Evolutionary conservation across 148 eudicot genomes (phyloP).

Genomic region (Pouteria glomerata): DNA sequence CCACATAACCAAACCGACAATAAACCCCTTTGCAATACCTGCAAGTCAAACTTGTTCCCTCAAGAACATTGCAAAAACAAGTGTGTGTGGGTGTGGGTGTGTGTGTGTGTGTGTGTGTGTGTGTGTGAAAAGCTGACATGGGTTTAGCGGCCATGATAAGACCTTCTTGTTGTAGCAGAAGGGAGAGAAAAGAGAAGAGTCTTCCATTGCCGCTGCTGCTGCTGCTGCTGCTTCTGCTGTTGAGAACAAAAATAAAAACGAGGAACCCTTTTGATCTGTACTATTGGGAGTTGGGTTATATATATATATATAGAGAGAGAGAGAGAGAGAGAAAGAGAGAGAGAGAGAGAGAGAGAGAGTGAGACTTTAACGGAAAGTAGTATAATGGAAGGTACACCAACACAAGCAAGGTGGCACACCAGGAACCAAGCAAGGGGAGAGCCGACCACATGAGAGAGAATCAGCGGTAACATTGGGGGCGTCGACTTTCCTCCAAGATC

Average conservation of each 20-base stretch:
- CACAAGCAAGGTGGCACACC: background rate
- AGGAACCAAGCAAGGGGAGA: background rate
- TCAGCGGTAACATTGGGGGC: too few species aligned
- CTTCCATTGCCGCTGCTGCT: conserved; percentile 16
- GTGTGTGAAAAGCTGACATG: background rate
- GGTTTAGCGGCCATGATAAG: background rate
- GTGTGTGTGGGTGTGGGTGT: too few species aligned
- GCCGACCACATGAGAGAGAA: background rate
- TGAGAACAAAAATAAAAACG: background rate
- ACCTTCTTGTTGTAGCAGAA: conserved; percentile 32
- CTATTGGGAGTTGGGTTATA: background rate
- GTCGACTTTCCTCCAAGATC: too few species aligned
- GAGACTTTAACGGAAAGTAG: conserved; percentile 22
- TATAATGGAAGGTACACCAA: background rate
- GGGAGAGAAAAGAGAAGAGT: conserved; percentile 14
- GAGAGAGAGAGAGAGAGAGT: background rate
- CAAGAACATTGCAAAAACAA: background rate
- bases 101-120: too few species aligned
- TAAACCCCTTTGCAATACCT: conserved; percentile 53
- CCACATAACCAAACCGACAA: conserved; percentile 80
- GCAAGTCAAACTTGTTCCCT: conserved; percentile 14
- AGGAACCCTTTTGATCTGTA: background rate
- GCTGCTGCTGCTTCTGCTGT: background rate
- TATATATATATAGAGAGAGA: background rate
- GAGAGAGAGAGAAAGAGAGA: background rate